Conservation (phyloP, 768 basidiomycete genomes). For the Leucogyrophana mollusca region DNA sequence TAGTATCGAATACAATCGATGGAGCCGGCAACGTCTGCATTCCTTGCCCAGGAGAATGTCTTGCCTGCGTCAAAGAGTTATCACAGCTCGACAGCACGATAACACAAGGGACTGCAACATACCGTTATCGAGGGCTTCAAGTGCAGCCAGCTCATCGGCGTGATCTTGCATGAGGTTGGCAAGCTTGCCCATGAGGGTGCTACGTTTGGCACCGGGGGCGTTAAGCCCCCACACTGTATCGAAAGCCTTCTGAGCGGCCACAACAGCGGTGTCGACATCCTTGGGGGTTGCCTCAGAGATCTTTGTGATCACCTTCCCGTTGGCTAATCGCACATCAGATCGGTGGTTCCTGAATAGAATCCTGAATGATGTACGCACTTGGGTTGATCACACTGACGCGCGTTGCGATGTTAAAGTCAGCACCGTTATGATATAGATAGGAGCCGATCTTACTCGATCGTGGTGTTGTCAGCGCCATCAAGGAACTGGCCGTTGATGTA, state of each 20-base stretch:
- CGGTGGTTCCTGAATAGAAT: slow-evolving; percentile 7
- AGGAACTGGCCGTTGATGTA: slow-evolving; percentile 73
- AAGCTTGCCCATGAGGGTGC: slow-evolving; percentile 58
- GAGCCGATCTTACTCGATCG: slow-evolving; percentile 61
- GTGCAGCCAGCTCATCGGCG: slow-evolving; percentile 62
- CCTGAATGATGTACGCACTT: slow-evolving; percentile 25
- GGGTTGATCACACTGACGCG: slow-evolving; percentile 58
- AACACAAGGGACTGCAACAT: slow-evolving; percentile 1
- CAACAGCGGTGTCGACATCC: slow-evolving; percentile 79
- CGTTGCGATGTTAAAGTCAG: not conserved
- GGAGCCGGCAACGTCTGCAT: slow-evolving; percentile 45
- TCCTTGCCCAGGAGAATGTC: slow-evolving; percentile 47
- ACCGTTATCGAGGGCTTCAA: slow-evolving; percentile 75
- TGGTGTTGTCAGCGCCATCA: slow-evolving; percentile 51
- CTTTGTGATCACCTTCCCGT: slow-evolving; percentile 57
- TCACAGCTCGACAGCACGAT: not conserved
- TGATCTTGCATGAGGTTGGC: slow-evolving; percentile 63
- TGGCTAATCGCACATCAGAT: slow-evolving; percentile 40
- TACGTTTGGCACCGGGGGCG: slow-evolving; percentile 48
- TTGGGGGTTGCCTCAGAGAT: slow-evolving; percentile 59
- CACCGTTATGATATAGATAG: not conserved
- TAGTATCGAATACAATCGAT: slow-evolving; percentile 70
- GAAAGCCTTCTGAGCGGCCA: slow-evolving; percentile 58
- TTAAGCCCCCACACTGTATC: slow-evolving; percentile 72
- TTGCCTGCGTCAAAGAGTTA: slow-evolving; percentile 41